Evolutionary conservation across 2,329 filamentous ascomycete species (phyloP), one percentile per base, ranked within the genome.

Genomic region (Nothopassalora personata): DNA sequence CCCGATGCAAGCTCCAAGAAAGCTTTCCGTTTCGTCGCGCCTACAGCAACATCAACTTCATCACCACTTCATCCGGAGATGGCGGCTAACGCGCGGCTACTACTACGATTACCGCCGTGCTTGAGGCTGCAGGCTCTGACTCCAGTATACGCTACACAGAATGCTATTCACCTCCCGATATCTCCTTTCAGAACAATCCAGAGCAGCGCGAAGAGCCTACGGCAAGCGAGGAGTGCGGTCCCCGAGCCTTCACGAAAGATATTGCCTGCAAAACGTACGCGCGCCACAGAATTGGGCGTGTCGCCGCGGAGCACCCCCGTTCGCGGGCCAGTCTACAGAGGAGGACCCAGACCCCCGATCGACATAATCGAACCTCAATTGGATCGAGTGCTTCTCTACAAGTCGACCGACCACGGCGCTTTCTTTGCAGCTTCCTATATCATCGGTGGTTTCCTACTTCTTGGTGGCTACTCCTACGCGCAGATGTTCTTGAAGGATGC

Each of bases 371-470:
- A 52, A 11, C 58, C 47, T 3, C 19, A 52, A 15, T 39, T 58
- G 39, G 60, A 59, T 9, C 54, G 39, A 31, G 57, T 70, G 8
- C 61, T 69, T 2, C 62, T 70, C 15, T 70, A 70, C 60, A 57
- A 50, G 4, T 61, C 66, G 4, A 62, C 68, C 4, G 56, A 49
- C 57, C 68, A 71, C 51, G 58, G 53, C 46, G 59, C 60, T 11
- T 69, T 68, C 62, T 58, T 56, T 39, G 13, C 59, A 48, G 34
- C 54, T n/a, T 67, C 67, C 45, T 60, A 60, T 53, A 9, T 62
- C 43, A 23, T 57, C 13, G 68, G 68, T 31, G 7, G 43, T 19
- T 10, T 61, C 13, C 54, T 70, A 45, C n/a, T 66, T 13, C 1
- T 61, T 19, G 59, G 66, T 43, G 54, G 54, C 49, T 65, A 53